Evolutionary conservation across 257 asterid genomes (phyloP).

Genomic region (Catharanthus roseus): DNA sequence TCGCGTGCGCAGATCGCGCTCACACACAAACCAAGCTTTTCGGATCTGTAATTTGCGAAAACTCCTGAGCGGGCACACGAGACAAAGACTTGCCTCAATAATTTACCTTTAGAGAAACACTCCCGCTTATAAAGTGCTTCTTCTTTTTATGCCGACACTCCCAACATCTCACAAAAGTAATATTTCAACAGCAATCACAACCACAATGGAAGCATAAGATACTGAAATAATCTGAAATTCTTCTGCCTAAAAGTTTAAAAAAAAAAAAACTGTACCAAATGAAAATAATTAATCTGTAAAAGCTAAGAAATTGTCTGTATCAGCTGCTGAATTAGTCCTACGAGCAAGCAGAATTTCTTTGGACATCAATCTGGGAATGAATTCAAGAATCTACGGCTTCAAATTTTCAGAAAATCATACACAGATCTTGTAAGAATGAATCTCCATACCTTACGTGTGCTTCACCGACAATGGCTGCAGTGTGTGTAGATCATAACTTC

Average conservation of each 20-base stretch:
- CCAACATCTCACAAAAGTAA: too few relatives aligned
- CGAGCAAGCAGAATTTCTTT: background rate
- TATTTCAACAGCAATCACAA: background rate
- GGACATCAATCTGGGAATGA: background rate
- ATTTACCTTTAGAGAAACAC: too few relatives aligned
- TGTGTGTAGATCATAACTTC: slow-evolving; percentile 3
- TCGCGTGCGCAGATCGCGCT: too few relatives aligned
- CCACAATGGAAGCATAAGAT: background rate
- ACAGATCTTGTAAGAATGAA: too few relatives aligned
- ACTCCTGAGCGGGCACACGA: too few relatives aligned
- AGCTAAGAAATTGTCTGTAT: background rate
- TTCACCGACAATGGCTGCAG: background rate
- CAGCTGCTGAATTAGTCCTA: background rate
- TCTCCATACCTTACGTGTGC: too few relatives aligned
- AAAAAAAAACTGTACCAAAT: background rate
- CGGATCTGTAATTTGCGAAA: too few relatives aligned
- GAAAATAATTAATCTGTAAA: background rate
- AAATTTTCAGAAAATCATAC: background rate
- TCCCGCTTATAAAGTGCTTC: too few relatives aligned
- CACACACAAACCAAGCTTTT: too few relatives aligned
- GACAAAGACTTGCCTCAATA: too few relatives aligned
- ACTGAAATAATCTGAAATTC: background rate
- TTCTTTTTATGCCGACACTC: too few relatives aligned
- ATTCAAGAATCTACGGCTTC: background rate
- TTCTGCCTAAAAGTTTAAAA: background rate